Conservation (phyloP, 805 yeast species). For the Blastobotrys peoriensis region DNA sequence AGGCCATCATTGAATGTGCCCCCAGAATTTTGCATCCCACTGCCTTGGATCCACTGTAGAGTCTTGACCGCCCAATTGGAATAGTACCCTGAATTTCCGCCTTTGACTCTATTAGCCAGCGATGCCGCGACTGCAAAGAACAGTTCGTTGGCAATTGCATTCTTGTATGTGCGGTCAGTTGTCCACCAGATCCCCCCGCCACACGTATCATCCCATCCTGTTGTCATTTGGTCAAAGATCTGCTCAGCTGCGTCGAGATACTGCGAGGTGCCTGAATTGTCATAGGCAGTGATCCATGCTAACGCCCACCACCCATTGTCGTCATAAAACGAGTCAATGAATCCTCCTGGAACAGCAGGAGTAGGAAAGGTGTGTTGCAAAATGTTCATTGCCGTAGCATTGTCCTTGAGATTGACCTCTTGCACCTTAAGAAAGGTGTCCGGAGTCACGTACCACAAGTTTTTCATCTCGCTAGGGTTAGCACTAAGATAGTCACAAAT, state of each 20-base stretch:
- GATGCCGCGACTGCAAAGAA: constrained; percentile 11
- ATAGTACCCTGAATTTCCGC: constrained; percentile 3
- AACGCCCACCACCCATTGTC: constrained; percentile 17
- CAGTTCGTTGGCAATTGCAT: constrained; percentile 16
- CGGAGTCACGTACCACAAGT: not conserved
- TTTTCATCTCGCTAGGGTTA: not conserved
- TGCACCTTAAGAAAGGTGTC: not conserved
- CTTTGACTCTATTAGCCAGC: constrained; percentile 11
- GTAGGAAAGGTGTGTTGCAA: constrained; percentile 1
- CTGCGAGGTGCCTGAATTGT: constrained; percentile 5
- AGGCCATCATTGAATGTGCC: constrained; percentile 13
- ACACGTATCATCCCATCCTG: constrained; percentile 12
- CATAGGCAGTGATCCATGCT: constrained; percentile 14
- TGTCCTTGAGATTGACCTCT: not conserved
- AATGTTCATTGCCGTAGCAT: not conserved
- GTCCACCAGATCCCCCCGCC: constrained; percentile 17
- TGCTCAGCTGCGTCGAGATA: constrained; percentile 11
- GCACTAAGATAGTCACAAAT: not conserved
- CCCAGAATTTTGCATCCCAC: constrained; percentile 7
- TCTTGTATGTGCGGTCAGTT: constrained; percentile 8
- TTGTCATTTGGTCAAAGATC: constrained; percentile 10
- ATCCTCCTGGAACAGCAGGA: constrained; percentile 12
- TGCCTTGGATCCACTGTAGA: constrained; percentile 10
- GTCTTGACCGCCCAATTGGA: constrained; percentile 11
- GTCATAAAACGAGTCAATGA: constrained; percentile 11